Base-by-base conservation (phyloP, 768 basidiomycete species). In the Phaffia tasmanica region DNA sequence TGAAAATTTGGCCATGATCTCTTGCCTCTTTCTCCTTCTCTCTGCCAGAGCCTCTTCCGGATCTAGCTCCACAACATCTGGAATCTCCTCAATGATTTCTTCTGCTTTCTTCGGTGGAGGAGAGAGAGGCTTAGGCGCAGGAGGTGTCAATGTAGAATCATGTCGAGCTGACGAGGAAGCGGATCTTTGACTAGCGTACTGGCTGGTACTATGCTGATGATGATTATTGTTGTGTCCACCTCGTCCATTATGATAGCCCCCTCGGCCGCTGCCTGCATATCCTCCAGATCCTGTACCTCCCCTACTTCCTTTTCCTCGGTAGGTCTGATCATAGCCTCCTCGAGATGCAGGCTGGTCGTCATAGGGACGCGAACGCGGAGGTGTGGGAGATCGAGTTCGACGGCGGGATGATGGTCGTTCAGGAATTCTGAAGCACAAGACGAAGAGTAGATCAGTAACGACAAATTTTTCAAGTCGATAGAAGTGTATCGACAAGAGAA, bases 21-120 rank as follows among this genome's bases (percentile, higher is more conserved):
- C 48, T 23, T 56, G 56, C 18, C 67, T 30, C 47, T 61, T 69
- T 27, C 62, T 57, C 3, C 67, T 29, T 23, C 67, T 32, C 29
- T 63, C 67, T 9, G 67, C 67, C 14, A 69, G 46, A 14, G 67
- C 67, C 35, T 53, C 62, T 35, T 69, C 67, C 16, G 62, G 62
- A 35, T 69, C 67, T 16, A 69, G 23, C 57, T 65, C 64, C 23
- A 23, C 57, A 46, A 54, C 67, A 48, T 69, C 62, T 19, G 54
- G 48, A 19, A 69, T 54, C 50, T 42, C 62, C 53, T 69, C 67
- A 32, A 67, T 50, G 47, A 67, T 49, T 30, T 63, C 66, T 27
- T 48, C 47, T 11, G 11, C 35, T 42, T 42, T 42, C 46, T 48
- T 49, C 3, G 46, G 23, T 1, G 61, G 60, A 9, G 63, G 55